Evolutionary conservation across 495 filamentous ascomycete genomes (phyloP).

Genomic region (Hypoxylon rickii): DNA sequence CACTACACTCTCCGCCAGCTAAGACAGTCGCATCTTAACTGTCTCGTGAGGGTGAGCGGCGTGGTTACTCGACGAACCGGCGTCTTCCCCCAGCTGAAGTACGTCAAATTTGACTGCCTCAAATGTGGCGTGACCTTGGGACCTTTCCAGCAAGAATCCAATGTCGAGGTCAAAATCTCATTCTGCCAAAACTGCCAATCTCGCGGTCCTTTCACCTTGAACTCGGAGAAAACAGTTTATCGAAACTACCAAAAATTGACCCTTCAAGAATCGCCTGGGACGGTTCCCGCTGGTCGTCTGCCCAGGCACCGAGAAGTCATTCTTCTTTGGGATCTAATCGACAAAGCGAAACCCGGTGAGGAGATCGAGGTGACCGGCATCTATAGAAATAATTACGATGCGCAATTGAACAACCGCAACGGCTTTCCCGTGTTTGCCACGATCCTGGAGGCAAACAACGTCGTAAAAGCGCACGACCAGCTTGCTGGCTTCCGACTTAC

Average conservation of each 20-base stretch:
- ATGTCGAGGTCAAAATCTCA: conserved; percentile 91
- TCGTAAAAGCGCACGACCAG: conserved; percentile 96
- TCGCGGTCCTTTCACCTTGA: conserved; percentile 91
- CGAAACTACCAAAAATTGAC: conserved; percentile 99
- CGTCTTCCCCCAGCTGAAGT: conserved; percentile 97
- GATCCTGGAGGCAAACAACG: conserved; percentile 94
- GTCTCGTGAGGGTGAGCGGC: conserved; percentile 89
- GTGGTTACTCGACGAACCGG: conserved; percentile 96
- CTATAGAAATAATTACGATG: conserved; percentile 98
- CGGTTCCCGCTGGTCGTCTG: conserved; percentile 93
- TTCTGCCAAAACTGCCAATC: conserved; percentile 99
- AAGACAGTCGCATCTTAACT: conserved; percentile 95
- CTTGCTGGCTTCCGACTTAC: conserved; percentile 95
- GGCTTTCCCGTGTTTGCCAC: conserved; percentile 99
- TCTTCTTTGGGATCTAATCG: conserved; percentile 95
- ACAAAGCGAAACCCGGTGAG: conserved; percentile 95
- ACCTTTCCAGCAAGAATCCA: conserved; percentile 96
- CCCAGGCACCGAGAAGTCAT: conserved; percentile 95
- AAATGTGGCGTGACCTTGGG: conserved; percentile 93
- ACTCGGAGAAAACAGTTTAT: conserved; percentile 98
- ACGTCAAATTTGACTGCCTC: conserved; percentile 93
- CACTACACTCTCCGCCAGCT: conserved; percentile 97
- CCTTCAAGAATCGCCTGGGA: conserved; percentile 95
- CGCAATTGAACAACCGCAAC: conserved; percentile 97
- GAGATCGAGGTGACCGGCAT: conserved; percentile 97